These are phyloP conservation scores for Neltuma alba DNA, from an alignment of 306 rosid species.

Conservation along the genomic window DNA sequence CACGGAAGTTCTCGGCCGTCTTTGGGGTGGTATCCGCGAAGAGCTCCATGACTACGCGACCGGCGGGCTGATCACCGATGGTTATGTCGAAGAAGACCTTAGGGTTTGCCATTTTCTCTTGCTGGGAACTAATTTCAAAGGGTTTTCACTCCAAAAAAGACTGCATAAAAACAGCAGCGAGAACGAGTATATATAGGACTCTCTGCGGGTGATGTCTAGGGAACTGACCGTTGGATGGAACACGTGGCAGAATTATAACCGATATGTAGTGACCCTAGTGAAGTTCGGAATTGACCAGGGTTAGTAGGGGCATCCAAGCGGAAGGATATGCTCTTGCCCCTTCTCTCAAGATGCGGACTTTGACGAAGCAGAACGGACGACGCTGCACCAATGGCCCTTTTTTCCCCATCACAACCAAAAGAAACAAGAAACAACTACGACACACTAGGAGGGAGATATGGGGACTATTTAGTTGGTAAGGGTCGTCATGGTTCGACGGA, in stretches of 20 bases:
- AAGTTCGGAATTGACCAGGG: conserved; percentile 40
- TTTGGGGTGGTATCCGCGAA: conserved; percentile 69
- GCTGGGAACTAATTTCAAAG: neutral
- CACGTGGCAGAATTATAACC: conserved; percentile 36
- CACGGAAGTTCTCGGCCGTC: conserved; percentile 95
- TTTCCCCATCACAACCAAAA: too few species aligned
- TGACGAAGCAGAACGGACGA: neutral
- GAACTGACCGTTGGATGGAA: conserved; percentile 16
- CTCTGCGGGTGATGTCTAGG: neutral
- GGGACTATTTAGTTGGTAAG: too few species aligned
- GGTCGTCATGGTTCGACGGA: too few species aligned
- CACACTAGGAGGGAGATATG: too few species aligned
- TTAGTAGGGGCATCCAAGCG: conserved; percentile 35
- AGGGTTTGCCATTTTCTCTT: conserved; percentile 59
- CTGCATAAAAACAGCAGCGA: rapidly evolving
- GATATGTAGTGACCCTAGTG: conserved; percentile 27
- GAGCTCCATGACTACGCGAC: conserved; percentile 89
- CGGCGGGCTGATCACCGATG: conserved; percentile 60
- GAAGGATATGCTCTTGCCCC: conserved; percentile 36
- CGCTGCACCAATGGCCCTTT: too few species aligned
- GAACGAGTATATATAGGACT: conserved; percentile 35
- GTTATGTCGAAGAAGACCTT: conserved; percentile 81
- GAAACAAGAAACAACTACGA: too few species aligned
- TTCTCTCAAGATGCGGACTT: neutral
- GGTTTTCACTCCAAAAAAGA: neutral